These are phyloP conservation scores for Ceriops zippeliana DNA, from an alignment of 345 rosid genomes.

Conservation along the genomic window DNA sequence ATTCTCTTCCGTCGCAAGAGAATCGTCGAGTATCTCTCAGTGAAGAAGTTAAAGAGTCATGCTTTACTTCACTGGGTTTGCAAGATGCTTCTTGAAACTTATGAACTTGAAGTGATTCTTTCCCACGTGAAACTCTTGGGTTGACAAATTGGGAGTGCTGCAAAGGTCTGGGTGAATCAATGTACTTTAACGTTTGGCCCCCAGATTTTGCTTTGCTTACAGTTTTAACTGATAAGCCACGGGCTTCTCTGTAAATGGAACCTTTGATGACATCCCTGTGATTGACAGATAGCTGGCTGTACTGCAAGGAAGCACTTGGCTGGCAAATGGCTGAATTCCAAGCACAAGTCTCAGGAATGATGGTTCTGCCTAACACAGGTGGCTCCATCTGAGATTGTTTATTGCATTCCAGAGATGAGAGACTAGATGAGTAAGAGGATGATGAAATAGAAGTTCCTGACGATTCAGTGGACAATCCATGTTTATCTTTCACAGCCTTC, in stretches of 20 bases:
- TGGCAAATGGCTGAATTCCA: slow-evolving; percentile 28
- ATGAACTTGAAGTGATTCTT: slow-evolving; percentile 46
- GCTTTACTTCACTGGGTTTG: slow-evolving; percentile 34
- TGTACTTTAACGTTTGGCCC: slow-evolving; percentile 47
- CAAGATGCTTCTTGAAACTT: slow-evolving; percentile 31
- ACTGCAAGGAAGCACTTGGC: slow-evolving; percentile 31
- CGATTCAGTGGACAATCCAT: slow-evolving; percentile 59
- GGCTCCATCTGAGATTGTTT: slow-evolving; percentile 48
- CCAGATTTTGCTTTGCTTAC: slow-evolving; percentile 32
- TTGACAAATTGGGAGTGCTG: slow-evolving; percentile 43
- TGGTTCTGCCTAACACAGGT: slow-evolving; percentile 30
- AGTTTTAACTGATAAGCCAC: slow-evolving; percentile 40
- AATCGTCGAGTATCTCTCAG: slow-evolving; percentile 66
- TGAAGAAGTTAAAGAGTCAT: slow-evolving; percentile 28
- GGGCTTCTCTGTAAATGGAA: slow-evolving; percentile 59
- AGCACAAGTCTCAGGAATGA: slow-evolving; percentile 21
- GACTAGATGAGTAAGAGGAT: slow-evolving; percentile 73
- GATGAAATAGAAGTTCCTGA: slow-evolving; percentile 66
- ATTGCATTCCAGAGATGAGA: slow-evolving; percentile 59
- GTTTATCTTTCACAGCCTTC: slow-evolving; percentile 55
- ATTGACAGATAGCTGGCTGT: slow-evolving; percentile 39
- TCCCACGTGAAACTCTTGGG: slow-evolving; percentile 37
- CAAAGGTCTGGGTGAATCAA: slow-evolving; percentile 66
- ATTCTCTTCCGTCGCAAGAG: slow-evolving; percentile 83
- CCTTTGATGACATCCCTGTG: slow-evolving; percentile 53